These are phyloP conservation scores for Talaromyces thailandensis DNA, from an alignment of 495 filamentous ascomycete species.

Conservation along the genomic window DNA sequence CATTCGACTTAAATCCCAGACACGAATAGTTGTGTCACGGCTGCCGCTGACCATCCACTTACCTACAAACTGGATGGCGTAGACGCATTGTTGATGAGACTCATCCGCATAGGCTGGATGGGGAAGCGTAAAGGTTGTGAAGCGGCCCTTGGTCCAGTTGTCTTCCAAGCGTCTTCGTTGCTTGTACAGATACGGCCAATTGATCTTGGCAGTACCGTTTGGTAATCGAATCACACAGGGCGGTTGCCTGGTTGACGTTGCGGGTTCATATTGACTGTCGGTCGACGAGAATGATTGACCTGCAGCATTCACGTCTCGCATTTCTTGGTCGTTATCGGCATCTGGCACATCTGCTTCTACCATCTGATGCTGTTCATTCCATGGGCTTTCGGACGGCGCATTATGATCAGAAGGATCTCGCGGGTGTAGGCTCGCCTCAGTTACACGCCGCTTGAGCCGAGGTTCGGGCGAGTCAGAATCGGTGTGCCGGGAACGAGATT, in stretches of 20 bases:
- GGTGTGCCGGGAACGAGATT: slow-evolving; percentile 30
- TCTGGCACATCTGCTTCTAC: slow-evolving; percentile 31
- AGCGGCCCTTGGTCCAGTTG: slow-evolving; percentile 82
- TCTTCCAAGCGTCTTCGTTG: slow-evolving; percentile 77
- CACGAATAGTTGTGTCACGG: slow-evolving; percentile 74
- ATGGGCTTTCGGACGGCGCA: slow-evolving; percentile 6
- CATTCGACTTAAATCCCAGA: slow-evolving; percentile 82
- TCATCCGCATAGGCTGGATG: slow-evolving; percentile 73
- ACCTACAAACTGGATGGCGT: slow-evolving; percentile 80
- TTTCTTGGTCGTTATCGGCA: slow-evolving; percentile 35
- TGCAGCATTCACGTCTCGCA: slow-evolving; percentile 32
- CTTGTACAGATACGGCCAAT: slow-evolving; percentile 70
- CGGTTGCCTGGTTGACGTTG: slow-evolving; percentile 17
- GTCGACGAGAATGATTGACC: slow-evolving; percentile 8
- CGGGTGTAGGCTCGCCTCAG: slow-evolving; percentile 31
- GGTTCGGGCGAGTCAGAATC: slow-evolving; percentile 40
- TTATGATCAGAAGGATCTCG: slow-evolving; percentile 10
- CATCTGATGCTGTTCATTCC: slow-evolving; percentile 27
- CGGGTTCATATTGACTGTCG: slow-evolving; percentile 6
- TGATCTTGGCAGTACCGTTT: slow-evolving; percentile 27
- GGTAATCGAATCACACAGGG: slow-evolving; percentile 24
- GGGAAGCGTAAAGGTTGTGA: slow-evolving; percentile 79
- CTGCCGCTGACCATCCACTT: slow-evolving; percentile 91
- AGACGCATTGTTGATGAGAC: slow-evolving; percentile 86
- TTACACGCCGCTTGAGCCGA: slow-evolving; percentile 43